These are phyloP conservation scores for Scutellaria baicalensis DNA, from an alignment of 257 asterid species.

Conservation along the genomic window DNA sequence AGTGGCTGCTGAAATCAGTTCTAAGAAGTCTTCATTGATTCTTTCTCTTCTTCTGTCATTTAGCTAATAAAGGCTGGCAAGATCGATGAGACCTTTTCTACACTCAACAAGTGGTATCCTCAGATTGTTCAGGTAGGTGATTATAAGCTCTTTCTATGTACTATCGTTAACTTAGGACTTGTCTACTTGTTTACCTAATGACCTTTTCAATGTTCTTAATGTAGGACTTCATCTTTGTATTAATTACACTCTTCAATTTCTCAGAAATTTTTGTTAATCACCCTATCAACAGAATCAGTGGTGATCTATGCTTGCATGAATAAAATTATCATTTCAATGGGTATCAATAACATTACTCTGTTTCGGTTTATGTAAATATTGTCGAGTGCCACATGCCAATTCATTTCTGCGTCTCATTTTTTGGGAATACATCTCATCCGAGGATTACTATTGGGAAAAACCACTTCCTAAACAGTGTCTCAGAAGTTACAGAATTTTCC, in stretches of 20 bases:
- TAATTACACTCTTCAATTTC: not conserved
- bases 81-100: slow-evolving; percentile 60
- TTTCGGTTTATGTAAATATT: not conserved
- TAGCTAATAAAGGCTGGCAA: slow-evolving; percentile 78
- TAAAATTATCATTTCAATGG: not conserved
- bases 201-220: not conserved
- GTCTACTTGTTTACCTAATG: not conserved
- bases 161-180: not conserved
- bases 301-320: not conserved
- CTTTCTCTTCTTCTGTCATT: slow-evolving; percentile 16
- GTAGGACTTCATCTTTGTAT: not conserved
- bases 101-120: slow-evolving; percentile 66
- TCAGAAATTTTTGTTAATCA: not conserved
- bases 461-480: not conserved
- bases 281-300: not conserved
- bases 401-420: not conserved
- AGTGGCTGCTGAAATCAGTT: not conserved
- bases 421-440: not conserved
- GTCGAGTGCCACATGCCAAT: not conserved
- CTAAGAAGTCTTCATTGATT: not conserved
- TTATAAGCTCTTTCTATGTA: not conserved
- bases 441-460: not conserved
- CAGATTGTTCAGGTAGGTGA: slow-evolving; percentile 68
- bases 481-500: not conserved
- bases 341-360: not conserved